Evolutionary conservation across 768 basidiomycete genomes (phyloP), one percentile per base, ranked within the genome.

Genomic region (Leccinum pellstonianum): DNA sequence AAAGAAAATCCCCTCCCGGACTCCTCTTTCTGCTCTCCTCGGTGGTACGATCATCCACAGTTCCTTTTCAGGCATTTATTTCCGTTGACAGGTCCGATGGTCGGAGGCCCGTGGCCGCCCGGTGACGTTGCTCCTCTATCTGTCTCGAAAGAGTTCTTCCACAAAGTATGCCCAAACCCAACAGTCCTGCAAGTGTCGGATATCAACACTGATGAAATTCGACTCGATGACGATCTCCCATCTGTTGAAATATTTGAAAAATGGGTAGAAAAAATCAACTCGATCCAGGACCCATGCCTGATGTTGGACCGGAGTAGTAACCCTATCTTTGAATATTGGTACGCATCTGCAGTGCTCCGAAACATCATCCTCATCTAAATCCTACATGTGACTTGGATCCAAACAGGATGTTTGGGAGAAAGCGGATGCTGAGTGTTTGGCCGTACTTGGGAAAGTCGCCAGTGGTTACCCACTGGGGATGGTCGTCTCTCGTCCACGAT

Each of bases 21-120:
- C 76, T 35, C 81, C 80, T 3, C 62, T 81, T n/a, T 73, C 76
- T 11, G 77, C 76, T 4, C 59, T 80, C 0, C 56, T 80, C 10
- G 62, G 72, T 43, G 80, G 79, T 77, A 63, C 56, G 70, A 12
- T 49, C 15, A 23, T 19, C 19, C 2, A 10, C 46, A 9, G 9
- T 23, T 6, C 11, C 9, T 8, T 21, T 49, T 54, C 23, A 15
- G 23, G 12, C 52, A 50, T 38, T 57, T 37, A 60, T 53, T 21
- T 41, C n/a, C 11, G 11, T 43, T 25, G n/a, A 56, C 49, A 75
- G 81, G 80, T 5, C 74, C 79, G 0, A 68, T 77, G 29, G 81
- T 76, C 0, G 81, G 81, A 1, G 78, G 72, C 3, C 58, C 68
- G 3, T 77, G 78, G 68, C 71, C 73, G 1, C 19, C 65, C 0